Evolutionary conservation across 208 protist species (phyloP), one percentile per base, ranked within the genome.

Genomic region (Trypanosoma mega): DNA sequence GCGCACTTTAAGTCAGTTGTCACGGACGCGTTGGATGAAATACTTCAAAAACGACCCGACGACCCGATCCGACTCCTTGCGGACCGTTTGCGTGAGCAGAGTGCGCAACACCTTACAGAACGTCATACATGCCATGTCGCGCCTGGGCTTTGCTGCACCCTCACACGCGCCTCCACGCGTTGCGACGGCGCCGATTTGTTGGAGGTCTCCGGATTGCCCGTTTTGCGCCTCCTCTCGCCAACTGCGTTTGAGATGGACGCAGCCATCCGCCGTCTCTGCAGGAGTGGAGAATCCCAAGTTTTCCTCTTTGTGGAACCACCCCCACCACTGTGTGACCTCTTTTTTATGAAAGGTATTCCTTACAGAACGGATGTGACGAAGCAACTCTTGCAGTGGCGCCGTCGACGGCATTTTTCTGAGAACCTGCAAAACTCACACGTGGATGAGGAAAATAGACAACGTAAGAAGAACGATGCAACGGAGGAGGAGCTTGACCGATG

Each of bases 321-420:
- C 0, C n/a, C 41, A n/a, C 64, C 78, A 6, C 72, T 75, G 9
- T 44, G 49, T 16, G 63, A 78, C 4, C 47, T 90, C 0, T 76
- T 94, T 41, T 90, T 90, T 55, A 37, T 88, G 20, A 74, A 90
- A 54, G 88, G 88, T 11, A 68, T 80, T 27, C 74, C 88, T 0
- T 94, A 92, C 68, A 51, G 56, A 7, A 64, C 68, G 20, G 21
- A 74, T 41, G 47, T 82, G 8, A 58, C 51, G 3, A 52, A 69
- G 7, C 47, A 55, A 12, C 37, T 82, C 34, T 54, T 69, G 16
- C 39, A 55, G 16, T 68, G 71, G 20, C 63, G 56, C n/a, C 79
- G 72, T 11, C 48, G 72, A 9, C 47, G 68, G 3, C 74, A 71
- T 29, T 8, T 20, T 12, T 27, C 33, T 1, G 68, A n/a, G n/a